A percentile compares a stretch with the other conserved stretches of the same genome.
Conservation (phyloP, 73 alveolate genomes). For the Diophrys appendiculata region DNA sequence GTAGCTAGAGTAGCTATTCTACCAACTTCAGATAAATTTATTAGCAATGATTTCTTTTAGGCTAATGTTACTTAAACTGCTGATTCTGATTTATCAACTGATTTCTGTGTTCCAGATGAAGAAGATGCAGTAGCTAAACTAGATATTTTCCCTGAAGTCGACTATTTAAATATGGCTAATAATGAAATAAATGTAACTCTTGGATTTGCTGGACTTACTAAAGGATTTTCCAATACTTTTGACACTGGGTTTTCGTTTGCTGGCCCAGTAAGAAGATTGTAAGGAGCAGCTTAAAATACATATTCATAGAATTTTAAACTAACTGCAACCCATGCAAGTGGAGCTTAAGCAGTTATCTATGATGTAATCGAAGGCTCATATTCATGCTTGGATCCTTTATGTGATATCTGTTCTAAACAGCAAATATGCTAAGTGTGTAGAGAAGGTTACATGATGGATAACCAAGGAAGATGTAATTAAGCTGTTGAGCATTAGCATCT, state of each 20-base stretch:
- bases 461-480: not conserved
- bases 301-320: not conserved
- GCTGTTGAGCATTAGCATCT: not conserved
- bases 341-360: not conserved
- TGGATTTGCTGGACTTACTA: not conserved
- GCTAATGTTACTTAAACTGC: not conserved
- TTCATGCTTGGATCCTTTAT: not conserved
- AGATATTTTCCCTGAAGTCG: not conserved
- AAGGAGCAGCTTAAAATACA: no score
- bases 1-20: not conserved
- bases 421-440: not conserved
- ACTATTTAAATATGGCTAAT: no score
- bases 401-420: not conserved
- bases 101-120: conserved; percentile 1
- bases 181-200: not conserved
- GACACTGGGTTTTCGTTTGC: no score
- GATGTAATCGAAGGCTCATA: not conserved
- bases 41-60: not conserved
- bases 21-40: not conserved
- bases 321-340: not conserved
- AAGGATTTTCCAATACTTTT: no score
- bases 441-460: not conserved
- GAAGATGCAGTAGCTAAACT: not conserved
- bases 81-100: not conserved
- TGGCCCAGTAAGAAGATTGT: no score